Conservation (phyloP, 1,284 basidiomycete genomes). For the Ganoderma lingzhi region DNA sequence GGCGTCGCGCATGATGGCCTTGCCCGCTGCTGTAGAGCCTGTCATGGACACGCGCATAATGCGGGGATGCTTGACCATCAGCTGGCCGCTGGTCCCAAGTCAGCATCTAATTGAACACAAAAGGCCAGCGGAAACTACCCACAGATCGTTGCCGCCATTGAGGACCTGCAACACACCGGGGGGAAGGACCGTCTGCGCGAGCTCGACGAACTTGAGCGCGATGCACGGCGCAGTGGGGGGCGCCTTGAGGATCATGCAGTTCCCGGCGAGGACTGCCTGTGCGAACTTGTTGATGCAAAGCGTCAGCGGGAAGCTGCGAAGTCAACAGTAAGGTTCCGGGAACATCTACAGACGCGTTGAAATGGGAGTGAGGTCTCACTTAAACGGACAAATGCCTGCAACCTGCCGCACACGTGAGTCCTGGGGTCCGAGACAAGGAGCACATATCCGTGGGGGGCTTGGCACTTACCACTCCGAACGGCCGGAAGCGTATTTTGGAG, state of each 20-base stretch:
- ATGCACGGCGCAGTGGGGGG: slow-evolving; percentile 28
- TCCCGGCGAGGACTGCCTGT: slow-evolving; percentile 62
- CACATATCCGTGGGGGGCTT: neutral
- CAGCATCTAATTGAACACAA: no score
- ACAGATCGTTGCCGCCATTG: slow-evolving; percentile 28
- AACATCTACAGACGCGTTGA: neutral
- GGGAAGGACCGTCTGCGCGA: slow-evolving; percentile 28
- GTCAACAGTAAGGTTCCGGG: neutral
- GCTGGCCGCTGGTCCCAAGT: slow-evolving; percentile 19
- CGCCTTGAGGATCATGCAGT: slow-evolving; percentile 62
- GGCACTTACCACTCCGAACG: slow-evolving; percentile 22
- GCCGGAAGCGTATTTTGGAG: slow-evolving; percentile 18
- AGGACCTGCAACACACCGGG: slow-evolving; percentile 30
- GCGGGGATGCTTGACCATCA: slow-evolving; percentile 27
- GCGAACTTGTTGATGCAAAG: slow-evolving; percentile 61
- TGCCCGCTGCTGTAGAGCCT: slow-evolving; percentile 25
- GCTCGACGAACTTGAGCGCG: slow-evolving; percentile 28
- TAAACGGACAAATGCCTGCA: slow-evolving; percentile 22
- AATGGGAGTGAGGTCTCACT: slow-evolving; percentile 9
- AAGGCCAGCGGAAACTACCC: neutral
- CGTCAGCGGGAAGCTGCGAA: slow-evolving; percentile 40
- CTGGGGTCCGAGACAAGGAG: no score
- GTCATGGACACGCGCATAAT: slow-evolving; percentile 31
- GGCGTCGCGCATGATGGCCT: slow-evolving; percentile 25
- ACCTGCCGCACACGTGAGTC: slow-evolving; percentile 8